Conservation (phyloP, 495 filamentous ascomycete genomes). For the Penicillium bialowiezense region DNA sequence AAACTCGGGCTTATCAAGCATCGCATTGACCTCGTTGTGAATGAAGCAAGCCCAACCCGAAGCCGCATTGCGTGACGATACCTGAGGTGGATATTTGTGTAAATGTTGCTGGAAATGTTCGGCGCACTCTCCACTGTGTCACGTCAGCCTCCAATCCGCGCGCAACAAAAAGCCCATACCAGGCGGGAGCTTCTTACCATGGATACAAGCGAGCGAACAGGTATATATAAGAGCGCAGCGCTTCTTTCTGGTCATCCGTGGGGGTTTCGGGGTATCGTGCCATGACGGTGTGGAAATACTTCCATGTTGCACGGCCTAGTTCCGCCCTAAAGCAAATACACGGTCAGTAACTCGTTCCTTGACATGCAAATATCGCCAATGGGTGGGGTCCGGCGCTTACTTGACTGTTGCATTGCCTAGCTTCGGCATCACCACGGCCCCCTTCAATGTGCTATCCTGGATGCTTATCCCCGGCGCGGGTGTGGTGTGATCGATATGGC, state of each 20-base stretch:
- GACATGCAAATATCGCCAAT: not conserved
- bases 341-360: conserved; percentile 1
- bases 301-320: conserved; percentile 85
- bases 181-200: conserved; percentile 44
- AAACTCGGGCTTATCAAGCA: conserved; percentile 76
- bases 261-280: conserved; percentile 88
- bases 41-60: conserved; percentile 92
- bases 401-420: conserved; percentile 88
- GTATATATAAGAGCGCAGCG: conserved; percentile 80
- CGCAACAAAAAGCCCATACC: not conserved
- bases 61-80: conserved; percentile 75
- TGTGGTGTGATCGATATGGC: conserved; percentile 35
- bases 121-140: conserved; percentile 82
- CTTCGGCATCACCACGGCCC: conserved; percentile 81
- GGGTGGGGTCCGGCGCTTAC: conserved; percentile 13
- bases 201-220: conserved; percentile 93
- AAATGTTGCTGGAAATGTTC: conserved; percentile 84
- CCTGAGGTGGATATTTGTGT: conserved; percentile 84
- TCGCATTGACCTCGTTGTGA: conserved; percentile 91
- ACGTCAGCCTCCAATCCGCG: conserved; percentile 12
- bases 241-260: conserved; percentile 75
- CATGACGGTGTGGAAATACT: conserved; percentile 93
- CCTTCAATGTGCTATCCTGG: conserved; percentile 56
- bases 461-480: conserved; percentile 20
- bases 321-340: conserved; percentile 60